Evolutionary conservation across 2,329 filamentous ascomycete species (phyloP).

Genomic region (Botrytis fragariae): DNA sequence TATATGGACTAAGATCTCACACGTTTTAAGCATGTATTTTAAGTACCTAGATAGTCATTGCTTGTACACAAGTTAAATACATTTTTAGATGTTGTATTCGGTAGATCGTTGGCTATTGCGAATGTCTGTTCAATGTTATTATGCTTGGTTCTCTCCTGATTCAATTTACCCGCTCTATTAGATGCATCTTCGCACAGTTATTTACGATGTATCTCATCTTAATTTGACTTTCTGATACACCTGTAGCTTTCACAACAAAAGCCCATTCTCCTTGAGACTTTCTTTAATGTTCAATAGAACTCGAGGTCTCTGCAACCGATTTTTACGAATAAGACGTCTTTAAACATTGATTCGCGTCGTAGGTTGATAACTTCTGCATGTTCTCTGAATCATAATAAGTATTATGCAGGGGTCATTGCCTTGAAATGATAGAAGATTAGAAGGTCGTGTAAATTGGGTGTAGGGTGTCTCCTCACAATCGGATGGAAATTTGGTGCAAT

Average conservation of each 20-base stretch:
- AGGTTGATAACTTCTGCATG: neutral
- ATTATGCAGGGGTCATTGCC: neutral
- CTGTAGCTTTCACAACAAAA: neutral
- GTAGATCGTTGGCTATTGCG: neutral
- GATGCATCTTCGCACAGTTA: neutral
- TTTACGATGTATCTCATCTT: neutral
- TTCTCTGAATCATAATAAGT: neutral
- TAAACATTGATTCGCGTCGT: neutral
- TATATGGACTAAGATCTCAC: neutral
- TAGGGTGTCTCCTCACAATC: neutral
- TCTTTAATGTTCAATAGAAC: neutral
- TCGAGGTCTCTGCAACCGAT: neutral
- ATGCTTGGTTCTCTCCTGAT: neutral
- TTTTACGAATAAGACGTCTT: neutral
- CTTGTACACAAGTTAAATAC: neutral
- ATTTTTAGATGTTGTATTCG: neutral
- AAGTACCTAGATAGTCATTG: neutral
- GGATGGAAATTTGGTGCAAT: neutral
- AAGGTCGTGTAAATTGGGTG: neutral
- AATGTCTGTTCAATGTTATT: neutral
- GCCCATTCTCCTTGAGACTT: neutral
- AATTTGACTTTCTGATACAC: neutral
- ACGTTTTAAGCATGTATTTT: neutral
- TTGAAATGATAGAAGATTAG: neutral
- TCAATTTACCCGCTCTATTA: neutral